Evolutionary conservation across 164 flowering plant genomes (phyloP).

Genomic region (Protea cynaroides): DNA sequence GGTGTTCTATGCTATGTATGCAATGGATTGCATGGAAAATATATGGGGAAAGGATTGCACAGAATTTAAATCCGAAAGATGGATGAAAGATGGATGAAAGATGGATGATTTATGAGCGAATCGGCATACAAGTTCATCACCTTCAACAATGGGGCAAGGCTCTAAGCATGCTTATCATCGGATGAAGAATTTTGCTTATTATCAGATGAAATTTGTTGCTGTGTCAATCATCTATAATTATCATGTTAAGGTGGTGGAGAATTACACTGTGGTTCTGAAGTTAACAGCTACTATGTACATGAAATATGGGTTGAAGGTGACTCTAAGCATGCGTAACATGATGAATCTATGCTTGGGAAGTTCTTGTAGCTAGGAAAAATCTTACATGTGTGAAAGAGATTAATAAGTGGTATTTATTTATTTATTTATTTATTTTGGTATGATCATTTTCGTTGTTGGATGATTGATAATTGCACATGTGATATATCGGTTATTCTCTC

Average conservation of each 20-base stretch:
- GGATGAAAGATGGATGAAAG: slow-evolving; percentile 87
- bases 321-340: slow-evolving; percentile 43
- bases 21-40: slow-evolving; percentile 89
- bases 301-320: slow-evolving; percentile 83
- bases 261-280: slow-evolving; percentile 65
- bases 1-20: slow-evolving; percentile 70
- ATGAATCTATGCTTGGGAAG: too few relatives aligned
- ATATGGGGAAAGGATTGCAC: slow-evolving; percentile 77
- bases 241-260: slow-evolving; percentile 54
- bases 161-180: slow-evolving; percentile 87
- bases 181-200: slow-evolving; percentile 89
- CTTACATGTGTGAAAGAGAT: too few relatives aligned
- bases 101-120: slow-evolving; percentile 77
- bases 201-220: too few relatives aligned
- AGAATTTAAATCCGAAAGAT: slow-evolving; percentile 83
- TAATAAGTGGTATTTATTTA: too few relatives aligned
- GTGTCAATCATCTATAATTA: slow-evolving; percentile 66
- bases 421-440: too few relatives aligned
- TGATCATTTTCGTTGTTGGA: too few relatives aligned
- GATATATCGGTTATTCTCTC: too few relatives aligned
- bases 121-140: slow-evolving; percentile 91
- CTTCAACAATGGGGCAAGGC: slow-evolving; percentile 91
- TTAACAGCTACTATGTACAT: slow-evolving; percentile 89
- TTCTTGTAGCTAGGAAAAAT: too few relatives aligned
- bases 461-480: too few relatives aligned